phyloP scores from a whole-genome alignment of 306 rosid genomes.

The Macrotyloma uniflorum region DNA sequence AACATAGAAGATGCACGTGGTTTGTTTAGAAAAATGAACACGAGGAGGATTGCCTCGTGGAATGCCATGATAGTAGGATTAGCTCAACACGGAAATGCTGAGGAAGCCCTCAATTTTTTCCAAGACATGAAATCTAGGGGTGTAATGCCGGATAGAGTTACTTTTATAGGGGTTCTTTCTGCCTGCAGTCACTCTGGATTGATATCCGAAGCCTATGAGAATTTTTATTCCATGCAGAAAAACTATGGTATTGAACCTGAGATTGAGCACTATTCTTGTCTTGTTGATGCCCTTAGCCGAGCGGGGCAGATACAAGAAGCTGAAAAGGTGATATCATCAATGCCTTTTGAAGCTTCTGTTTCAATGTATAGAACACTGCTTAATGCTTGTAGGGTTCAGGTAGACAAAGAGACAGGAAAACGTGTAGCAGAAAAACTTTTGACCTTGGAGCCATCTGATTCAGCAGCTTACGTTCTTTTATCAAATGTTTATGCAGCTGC shows the following conservation, averaged over 20 bases:
- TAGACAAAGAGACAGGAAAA: slow-evolving; percentile 63
- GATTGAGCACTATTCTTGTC: slow-evolving; percentile 77
- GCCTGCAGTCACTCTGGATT: slow-evolving; percentile 85
- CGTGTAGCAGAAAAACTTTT: slow-evolving; percentile 62
- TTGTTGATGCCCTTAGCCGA: slow-evolving; percentile 84
- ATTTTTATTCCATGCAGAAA: slow-evolving; percentile 63
- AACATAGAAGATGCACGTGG: slow-evolving; percentile 65
- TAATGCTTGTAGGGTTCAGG: slow-evolving; percentile 74
- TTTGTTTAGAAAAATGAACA: slow-evolving; percentile 57
- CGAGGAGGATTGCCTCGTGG: slow-evolving; percentile 61
- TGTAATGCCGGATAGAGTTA: slow-evolving; percentile 66
- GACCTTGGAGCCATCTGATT: slow-evolving; percentile 73
- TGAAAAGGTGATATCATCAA: slow-evolving; percentile 63
- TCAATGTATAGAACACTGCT: slow-evolving; percentile 75
- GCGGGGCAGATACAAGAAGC: slow-evolving; percentile 74
- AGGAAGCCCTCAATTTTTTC: slow-evolving; percentile 72
- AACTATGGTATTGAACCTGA: slow-evolving; percentile 63
- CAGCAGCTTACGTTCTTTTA: slow-evolving; percentile 72
- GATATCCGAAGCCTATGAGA: slow-evolving; percentile 63
- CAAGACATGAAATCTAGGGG: slow-evolving; percentile 55
- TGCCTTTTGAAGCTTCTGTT: slow-evolving; percentile 88
- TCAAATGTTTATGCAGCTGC: slow-evolving; percentile 79
- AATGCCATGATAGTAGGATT: slow-evolving; percentile 87
- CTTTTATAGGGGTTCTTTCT: slow-evolving; percentile 77
- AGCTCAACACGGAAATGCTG: slow-evolving; percentile 80